Conservation (phyloP, 805 yeast species). For the Wickerhamomyces strasburgensis region DNA sequence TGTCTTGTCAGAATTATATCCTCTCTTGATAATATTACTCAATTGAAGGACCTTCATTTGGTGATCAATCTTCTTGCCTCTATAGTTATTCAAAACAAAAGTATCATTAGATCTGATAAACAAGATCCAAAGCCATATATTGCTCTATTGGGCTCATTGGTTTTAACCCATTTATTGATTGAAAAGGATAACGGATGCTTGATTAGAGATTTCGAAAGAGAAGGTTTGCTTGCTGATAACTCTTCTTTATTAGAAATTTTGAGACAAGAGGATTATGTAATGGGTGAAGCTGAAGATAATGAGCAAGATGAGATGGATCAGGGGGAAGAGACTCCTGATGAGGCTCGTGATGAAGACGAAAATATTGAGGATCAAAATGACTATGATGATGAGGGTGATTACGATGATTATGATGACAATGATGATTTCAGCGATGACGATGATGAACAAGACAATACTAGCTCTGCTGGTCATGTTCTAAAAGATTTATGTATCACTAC, state of each 20-base stretch:
- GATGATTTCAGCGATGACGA: conserved; percentile 1
- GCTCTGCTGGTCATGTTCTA: conserved; percentile 5
- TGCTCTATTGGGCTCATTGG: conserved; percentile 47
- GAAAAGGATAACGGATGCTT: conserved; percentile 40
- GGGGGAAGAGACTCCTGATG: conserved; percentile 28
- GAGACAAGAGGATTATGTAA: conserved; percentile 16
- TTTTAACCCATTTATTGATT: conserved; percentile 41
- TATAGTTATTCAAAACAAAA: conserved; percentile 50
- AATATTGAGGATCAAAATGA: conserved; percentile 16
- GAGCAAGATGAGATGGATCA: conserved; percentile 20
- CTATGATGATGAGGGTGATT: conserved; percentile 10
- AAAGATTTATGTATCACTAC: conserved; percentile 4
- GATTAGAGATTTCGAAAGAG: conserved; percentile 52
- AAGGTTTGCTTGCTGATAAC: conserved; percentile 63
- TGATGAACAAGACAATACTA: conserved; percentile 10
- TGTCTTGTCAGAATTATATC: conserved; percentile 48
- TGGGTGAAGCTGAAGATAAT: conserved; percentile 23
- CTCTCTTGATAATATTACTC: conserved; percentile 31
- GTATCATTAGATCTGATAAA: conserved; percentile 22
- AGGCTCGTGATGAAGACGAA: conserved; percentile 17
- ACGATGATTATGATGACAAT: background rate
- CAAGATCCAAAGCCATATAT: conserved; percentile 27
- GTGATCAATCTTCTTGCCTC: conserved; percentile 54
- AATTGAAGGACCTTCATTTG: conserved; percentile 29
- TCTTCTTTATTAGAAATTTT: conserved; percentile 27